phyloP scores from a whole-genome alignment of 257 asterid genomes.

The Cordia subcordata region DNA sequence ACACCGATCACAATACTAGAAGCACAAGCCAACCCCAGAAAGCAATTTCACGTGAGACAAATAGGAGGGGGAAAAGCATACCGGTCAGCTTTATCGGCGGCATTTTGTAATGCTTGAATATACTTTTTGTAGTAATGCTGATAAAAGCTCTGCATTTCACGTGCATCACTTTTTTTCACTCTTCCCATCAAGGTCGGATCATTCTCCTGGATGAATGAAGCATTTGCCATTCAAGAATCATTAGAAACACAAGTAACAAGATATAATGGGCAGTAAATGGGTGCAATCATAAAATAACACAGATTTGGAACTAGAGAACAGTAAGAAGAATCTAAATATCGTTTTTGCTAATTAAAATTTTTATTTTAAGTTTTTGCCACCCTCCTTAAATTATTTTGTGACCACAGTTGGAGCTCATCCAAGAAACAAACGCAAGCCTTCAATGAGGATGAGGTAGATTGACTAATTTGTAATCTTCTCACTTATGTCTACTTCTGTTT shows the following conservation, averaged over 20 bases:
- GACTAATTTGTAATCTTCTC: too few relatives aligned
- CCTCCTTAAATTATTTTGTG: too few relatives aligned
- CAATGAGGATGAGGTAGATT: too few relatives aligned
- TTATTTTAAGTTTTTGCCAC: too few relatives aligned
- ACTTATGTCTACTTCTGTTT: too few relatives aligned
- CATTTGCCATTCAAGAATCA: background rate
- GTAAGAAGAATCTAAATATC: too few relatives aligned
- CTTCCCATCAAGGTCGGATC: slow-evolving; percentile 85
- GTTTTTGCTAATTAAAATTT: too few relatives aligned
- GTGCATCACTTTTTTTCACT: slow-evolving; percentile 87
- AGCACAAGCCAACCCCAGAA: slow-evolving; percentile 1
- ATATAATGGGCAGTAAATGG: too few relatives aligned
- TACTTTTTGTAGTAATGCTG: slow-evolving; percentile 82
- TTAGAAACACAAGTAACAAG: background rate
- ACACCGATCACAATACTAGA: background rate
- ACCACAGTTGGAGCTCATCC: too few relatives aligned
- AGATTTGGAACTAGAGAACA: too few relatives aligned
- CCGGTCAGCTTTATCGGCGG: slow-evolving; percentile 86
- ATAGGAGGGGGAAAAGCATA: slow-evolving; percentile 22
- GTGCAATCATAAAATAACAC: too few relatives aligned
- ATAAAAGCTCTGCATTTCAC: slow-evolving; percentile 91
- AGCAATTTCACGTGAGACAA: background rate
- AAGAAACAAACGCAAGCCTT: too few relatives aligned
- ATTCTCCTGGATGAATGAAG: slow-evolving; percentile 50
- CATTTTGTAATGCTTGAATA: slow-evolving; percentile 86